Conservation (phyloP, 2,329 filamentous ascomycete genomes). For the Beauveria australis region DNA sequence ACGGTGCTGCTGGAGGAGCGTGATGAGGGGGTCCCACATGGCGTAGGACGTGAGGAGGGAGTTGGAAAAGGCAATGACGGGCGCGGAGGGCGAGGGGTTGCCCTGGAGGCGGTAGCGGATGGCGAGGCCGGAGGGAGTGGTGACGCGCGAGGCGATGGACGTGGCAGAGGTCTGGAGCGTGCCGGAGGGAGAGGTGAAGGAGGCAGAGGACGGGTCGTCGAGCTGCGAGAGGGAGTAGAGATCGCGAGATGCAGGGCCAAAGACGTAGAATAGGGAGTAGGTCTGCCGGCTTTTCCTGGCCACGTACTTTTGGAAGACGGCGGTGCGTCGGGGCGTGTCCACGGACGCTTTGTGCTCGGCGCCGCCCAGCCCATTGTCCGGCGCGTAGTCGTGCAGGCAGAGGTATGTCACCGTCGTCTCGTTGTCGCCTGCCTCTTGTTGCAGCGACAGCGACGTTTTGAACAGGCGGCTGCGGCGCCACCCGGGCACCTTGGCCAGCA, state of each 20-base stretch:
- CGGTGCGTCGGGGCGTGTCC: conserved; percentile 51
- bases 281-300: conserved; percentile 47
- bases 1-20: conserved; percentile 49
- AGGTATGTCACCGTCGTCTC: conserved; percentile 42
- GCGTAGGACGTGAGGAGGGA: conserved; percentile 68
- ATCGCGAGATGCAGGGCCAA: conserved; percentile 66
- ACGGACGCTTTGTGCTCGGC: conserved; percentile 55
- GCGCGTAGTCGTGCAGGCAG: conserved; percentile 64
- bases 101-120: conserved; percentile 73
- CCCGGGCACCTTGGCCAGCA: conserved; percentile 67
- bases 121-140: conserved; percentile 56
- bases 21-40: conserved; percentile 74
- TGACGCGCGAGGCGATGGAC: conserved; percentile 59
- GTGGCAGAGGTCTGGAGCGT: conserved; percentile 42
- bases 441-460: conserved; percentile 55
- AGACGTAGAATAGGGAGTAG: conserved; percentile 71
- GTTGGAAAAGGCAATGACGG: conserved; percentile 68
- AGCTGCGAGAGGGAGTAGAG: conserved; percentile 47
- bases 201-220: conserved; percentile 29
- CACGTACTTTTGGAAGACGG: conserved; percentile 52
- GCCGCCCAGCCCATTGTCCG: conserved; percentile 57
- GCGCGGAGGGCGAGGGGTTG: conserved; percentile 55
- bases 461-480: conserved; percentile 70
- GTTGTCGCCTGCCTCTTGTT: conserved; percentile 27
- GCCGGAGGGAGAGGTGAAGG: conserved; percentile 39